Evolutionary conservation across 768 basidiomycete species (phyloP), one percentile per base, ranked within the genome.

Genomic region (Melanogaster broomeanus): DNA sequence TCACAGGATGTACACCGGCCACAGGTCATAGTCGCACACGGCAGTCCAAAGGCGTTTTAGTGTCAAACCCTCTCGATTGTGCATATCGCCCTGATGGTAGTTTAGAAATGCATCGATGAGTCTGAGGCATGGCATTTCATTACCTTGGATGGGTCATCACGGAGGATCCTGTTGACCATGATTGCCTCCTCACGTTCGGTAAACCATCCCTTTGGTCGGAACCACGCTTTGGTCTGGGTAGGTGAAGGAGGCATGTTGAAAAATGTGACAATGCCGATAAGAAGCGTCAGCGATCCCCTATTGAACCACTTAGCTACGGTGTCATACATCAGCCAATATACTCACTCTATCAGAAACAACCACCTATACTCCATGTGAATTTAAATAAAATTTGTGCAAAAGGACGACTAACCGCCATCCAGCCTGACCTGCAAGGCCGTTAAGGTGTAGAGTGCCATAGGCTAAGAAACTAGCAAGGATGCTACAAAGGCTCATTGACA

Each of bases 151-250:
- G 82, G 82, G 61, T 85, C 82, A 60, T 84, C 82, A 7, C 83
- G 72, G 11, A 84, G 68, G 12, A 85, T 71, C 2, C 82, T 57
- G 30, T 76, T 74, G 6, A 84, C 81, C 4, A 81, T 73, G 48
- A 86, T 86, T 2, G 71, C 69, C 57, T 84, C 83, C 53, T 84
- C 79, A 18, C 77, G 69, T 37, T 81, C 80, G 2, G 77, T 79
- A 61, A 83, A 85, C 82, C 82, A 84, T 0, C 81, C 81, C 34
- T 79, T 77, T 2, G 78, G 79, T 42, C 82, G 63, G 67, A 77
- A 82, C 76, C 80, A 77, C 0, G 72, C 64, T 49, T 76, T 78
- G 2, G 82, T 81, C 54, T 82, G 79, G 2, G 80, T 83, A 1
- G 82, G 82, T 8, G 78, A 78, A 40, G 80, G 74, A 9, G 83